Percentiles rank a stretch among this genome's conserved stretches.
Evolutionary conservation across 306 rosid genomes (phyloP).

Genomic region (Pyrus betulifolia): DNA sequence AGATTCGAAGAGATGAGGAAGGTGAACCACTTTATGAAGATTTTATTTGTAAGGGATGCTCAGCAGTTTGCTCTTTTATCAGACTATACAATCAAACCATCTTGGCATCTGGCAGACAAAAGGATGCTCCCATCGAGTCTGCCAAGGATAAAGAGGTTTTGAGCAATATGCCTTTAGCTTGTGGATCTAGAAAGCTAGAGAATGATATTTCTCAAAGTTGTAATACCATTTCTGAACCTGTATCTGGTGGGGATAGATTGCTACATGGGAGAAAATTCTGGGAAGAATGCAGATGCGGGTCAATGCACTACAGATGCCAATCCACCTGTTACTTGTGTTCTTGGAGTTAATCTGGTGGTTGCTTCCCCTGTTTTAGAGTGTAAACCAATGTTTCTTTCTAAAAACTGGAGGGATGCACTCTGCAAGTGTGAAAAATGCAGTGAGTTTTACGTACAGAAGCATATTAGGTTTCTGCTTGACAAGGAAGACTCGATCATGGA

Average conservation of each 20-base stretch:
- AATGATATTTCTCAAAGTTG: conserved; percentile 23
- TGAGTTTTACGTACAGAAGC: conserved; percentile 51
- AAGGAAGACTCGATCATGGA: conserved; percentile 83
- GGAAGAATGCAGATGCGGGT: conserved; percentile 15
- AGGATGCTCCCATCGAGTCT: conserved; percentile 22
- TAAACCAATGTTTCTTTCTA: conserved; percentile 77
- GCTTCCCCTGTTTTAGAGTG: conserved; percentile 32
- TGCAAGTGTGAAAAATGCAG: conserved; percentile 73
- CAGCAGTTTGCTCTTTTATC: conserved; percentile 59
- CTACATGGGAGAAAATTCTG: conserved; percentile 31
- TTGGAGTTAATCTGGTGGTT: conserved; percentile 43
- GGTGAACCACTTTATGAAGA: conserved; percentile 90
- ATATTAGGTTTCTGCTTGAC: conserved; percentile 57
- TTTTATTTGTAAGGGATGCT: conserved; percentile 73
- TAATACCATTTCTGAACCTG: conserved; percentile 32
- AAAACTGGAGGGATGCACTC: conserved; percentile 74
- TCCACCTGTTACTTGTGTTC: conserved; percentile 41
- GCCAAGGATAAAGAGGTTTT: conserved; percentile 55
- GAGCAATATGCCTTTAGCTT: conserved; percentile 37
- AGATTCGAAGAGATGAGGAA: conserved; percentile 95
- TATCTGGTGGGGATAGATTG: conserved; percentile 24
- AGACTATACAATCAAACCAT: conserved; percentile 56
- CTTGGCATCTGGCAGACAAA: conserved; percentile 46
- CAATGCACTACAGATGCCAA: conserved; percentile 18
- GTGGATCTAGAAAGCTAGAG: conserved; percentile 37